Base-by-base conservation (phyloP, 805 yeast species). In the Henningerozyma blattae region DNA sequence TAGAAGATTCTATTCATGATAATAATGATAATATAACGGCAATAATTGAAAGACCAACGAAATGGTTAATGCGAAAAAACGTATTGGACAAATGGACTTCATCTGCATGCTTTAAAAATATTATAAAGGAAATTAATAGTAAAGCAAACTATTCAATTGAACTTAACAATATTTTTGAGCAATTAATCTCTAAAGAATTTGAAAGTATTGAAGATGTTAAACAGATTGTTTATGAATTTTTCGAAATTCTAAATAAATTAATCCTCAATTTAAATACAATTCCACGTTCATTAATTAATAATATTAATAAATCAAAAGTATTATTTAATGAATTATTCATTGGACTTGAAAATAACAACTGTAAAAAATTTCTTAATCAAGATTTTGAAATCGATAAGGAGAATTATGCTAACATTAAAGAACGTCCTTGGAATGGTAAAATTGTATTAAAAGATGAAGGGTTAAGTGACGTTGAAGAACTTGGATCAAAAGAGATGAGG, bases 381-480 rank as follows among this genome's bases (percentile, higher is more conserved):
- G 61, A 56, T 36, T 61, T 62, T 35, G 32, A 33, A 1, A 39
- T 58, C 10, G 43, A 50, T 18, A 56, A 58, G 1, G 31, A 31
- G 8, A 35, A 44, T 32, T 8, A 31, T 3, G 22, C 42, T 2
- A 30, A 38, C 2, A 34, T 53, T 2, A 37, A 42, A 15, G 41
- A 40, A 15, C 45, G 43, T 7, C 41, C 39, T 16, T 59, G 63
- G 55, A 46, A 41, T 12, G 65, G 63, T 1, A 39, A 43, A 3
- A 18, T 33, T 5, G 31, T 50, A 2, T 46, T 61, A 54, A 34
- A 48, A 30, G 47, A 52, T 15, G 54, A 50, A 28, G 57, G 43
- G 3, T 39, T 62, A 32, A 50, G 54, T 33, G 61, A 56, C 15
- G 54, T 50, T 0, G 56, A 50, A 17, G 54, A 49, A 24, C 27